Conservation (phyloP, 2,329 filamentous ascomycete genomes). For the Colletotrichum sp. region DNA sequence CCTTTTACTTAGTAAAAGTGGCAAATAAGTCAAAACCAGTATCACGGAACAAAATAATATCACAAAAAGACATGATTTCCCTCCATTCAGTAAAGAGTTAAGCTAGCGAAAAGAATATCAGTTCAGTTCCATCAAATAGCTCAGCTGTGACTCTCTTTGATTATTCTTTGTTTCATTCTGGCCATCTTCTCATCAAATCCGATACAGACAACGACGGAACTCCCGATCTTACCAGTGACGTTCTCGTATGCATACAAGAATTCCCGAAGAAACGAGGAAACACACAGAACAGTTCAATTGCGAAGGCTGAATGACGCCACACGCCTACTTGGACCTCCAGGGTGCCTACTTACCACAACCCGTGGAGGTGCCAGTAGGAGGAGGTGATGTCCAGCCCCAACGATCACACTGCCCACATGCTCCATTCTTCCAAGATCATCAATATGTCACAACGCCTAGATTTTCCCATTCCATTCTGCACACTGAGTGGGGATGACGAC, state of each 20-base stretch:
- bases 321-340: no score
- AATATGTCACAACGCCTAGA: not conserved
- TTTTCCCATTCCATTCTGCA: not conserved
- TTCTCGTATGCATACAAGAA: accelerated
- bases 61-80: not conserved
- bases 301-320: no score
- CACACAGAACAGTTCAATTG: not conserved
- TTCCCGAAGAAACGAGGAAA: not conserved
- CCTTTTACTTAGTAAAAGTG: not conserved
- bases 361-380: no score
- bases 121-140: not conserved
- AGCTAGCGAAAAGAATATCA: not conserved
- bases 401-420: not conserved
- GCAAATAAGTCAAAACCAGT: accelerated
- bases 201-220: not conserved
- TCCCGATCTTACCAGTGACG: not conserved
- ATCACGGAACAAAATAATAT: not conserved
- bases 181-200: not conserved
- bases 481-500: not conserved
- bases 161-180: not conserved
- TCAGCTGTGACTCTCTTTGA: not conserved
- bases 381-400: no score
- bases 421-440: not conserved
- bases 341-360: no score
- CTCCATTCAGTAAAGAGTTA: not conserved